These are phyloP conservation scores for Penicillium parvum DNA, from an alignment of 495 filamentous ascomycete genomes.

Conservation along the genomic window DNA sequence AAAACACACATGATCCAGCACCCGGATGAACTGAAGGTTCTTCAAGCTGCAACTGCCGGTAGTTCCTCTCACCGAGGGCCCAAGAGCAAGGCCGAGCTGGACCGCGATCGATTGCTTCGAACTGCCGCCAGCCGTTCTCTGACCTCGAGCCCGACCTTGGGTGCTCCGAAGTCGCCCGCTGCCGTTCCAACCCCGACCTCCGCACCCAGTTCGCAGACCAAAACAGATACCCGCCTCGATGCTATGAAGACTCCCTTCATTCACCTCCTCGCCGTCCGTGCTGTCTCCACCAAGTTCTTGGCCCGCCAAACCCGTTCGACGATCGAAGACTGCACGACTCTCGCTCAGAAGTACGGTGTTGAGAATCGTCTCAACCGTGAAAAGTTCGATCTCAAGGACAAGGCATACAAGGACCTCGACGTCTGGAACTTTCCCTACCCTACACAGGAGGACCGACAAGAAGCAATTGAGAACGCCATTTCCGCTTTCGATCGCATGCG, in stretches of 20 bases:
- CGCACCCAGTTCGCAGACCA: conserved; percentile 51
- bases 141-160: conserved; percentile 60
- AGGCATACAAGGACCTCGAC: conserved; percentile 76
- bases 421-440: conserved; percentile 73
- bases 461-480: conserved; percentile 81
- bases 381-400: conserved; percentile 66
- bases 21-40: conserved; percentile 34
- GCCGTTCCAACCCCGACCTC: conserved; percentile 39
- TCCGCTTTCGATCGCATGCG: conserved; percentile 75
- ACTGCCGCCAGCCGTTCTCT: conserved; percentile 52
- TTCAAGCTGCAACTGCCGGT: conserved; percentile 21
- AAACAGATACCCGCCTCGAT: conserved; percentile 48
- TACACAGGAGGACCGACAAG: conserved; percentile 61
- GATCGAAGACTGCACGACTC: conserved; percentile 52
- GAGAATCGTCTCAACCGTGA: conserved; percentile 56
- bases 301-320: conserved; percentile 51
- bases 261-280: conserved; percentile 65
- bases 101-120: conserved; percentile 44
- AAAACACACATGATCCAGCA: conserved; percentile 43
- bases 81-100: conserved; percentile 36
- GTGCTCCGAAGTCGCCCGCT: conserved; percentile 42
- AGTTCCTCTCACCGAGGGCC: conserved; percentile 19
- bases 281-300: conserved; percentile 55
- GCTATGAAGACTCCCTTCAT: conserved; percentile 57
- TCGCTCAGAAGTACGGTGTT: conserved; percentile 52